Base-by-base conservation (phyloP, 768 basidiomycete species). In the Naganishia vishniacii region DNA sequence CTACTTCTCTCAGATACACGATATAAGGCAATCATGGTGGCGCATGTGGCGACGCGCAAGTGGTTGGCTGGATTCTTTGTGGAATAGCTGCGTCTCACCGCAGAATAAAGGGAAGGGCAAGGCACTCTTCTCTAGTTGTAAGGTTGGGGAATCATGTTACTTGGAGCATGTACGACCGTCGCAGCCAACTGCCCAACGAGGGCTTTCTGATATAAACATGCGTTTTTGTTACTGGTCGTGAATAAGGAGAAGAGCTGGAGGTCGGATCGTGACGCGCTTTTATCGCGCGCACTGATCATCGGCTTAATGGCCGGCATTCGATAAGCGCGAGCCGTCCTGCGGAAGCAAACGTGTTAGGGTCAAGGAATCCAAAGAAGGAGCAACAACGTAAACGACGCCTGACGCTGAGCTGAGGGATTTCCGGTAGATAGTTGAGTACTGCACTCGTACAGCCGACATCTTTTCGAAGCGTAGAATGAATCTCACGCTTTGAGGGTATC, bases 361-460 rank as follows among this genome's bases (percentile, higher is more conserved):
- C 34, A 20, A 20, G 53, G 53, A n/a, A 56, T 56, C 37, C 53
- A 56, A 51, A 34, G 49, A 51, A 51, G 49, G 49, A 51, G 49
- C 49, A 51, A 34, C 53, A 56, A 56, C 34, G 34, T 56, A 37
- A 40, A 40, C 34, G 15, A 34, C 31, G 53, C 34, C 32, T 15
- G 53, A 56, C 40, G 32, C 23, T 56, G 53, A n/a, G 53, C 53
- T 56, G 37, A 41, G 53, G 23, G 15, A 11, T 41, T 23, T 5
- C 23, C 9, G 6, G 37, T 6, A 6, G 32, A 25, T 15, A 32
- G 34, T 15, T 37, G 34, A 7, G 7, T 7, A 15, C 15, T 37
- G 34, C 15, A 7, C 8, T 37, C 15, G 34, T 15, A 15, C 34
- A 37, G 5, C 42, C 18, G 42, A 44, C n/a, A 15, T 23, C 20